Conservation (phyloP, 148 eudicot species). For the Camellia lanceoleosa region DNA sequence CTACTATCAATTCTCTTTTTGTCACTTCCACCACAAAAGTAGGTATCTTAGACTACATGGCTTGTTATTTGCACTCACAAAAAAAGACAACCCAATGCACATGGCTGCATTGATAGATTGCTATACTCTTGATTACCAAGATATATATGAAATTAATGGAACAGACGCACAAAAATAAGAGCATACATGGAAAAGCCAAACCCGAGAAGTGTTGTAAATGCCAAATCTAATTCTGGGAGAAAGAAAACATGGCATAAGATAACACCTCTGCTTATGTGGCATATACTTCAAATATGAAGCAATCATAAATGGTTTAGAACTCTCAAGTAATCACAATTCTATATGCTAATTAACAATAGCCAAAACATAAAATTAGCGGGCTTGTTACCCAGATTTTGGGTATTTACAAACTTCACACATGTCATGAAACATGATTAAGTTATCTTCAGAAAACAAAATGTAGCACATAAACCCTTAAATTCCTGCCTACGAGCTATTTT, state of each 20-base stretch:
- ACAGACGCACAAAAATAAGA: no score
- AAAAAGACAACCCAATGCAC: no score
- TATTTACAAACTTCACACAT: neutral
- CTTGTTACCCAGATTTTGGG: slow-evolving; percentile 5
- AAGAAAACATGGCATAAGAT: neutral
- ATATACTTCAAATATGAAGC: neutral
- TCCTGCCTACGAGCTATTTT: neutral
- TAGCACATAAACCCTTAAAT: neutral
- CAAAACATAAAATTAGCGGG: neutral
- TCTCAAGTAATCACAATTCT: neutral
- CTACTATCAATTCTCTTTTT: neutral
- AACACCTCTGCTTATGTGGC: neutral
- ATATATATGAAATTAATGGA: no score
- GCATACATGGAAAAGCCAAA: no score
- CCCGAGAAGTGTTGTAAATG: neutral
- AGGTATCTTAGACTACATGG: neutral
- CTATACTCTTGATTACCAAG: no score
- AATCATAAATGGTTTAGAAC: neutral
- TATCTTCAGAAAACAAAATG: neutral
- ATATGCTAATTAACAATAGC: neutral
- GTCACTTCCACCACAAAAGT: neutral
- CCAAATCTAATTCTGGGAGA: neutral
- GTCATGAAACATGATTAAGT: neutral
- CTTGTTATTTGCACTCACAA: no score
- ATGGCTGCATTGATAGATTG: no score